A percentile compares a stretch with the other conserved stretches of the same genome.
These are phyloP conservation scores for Schizopora paradoxa DNA, from an alignment of 1,284 basidiomycete species.

Conservation along the genomic window DNA sequence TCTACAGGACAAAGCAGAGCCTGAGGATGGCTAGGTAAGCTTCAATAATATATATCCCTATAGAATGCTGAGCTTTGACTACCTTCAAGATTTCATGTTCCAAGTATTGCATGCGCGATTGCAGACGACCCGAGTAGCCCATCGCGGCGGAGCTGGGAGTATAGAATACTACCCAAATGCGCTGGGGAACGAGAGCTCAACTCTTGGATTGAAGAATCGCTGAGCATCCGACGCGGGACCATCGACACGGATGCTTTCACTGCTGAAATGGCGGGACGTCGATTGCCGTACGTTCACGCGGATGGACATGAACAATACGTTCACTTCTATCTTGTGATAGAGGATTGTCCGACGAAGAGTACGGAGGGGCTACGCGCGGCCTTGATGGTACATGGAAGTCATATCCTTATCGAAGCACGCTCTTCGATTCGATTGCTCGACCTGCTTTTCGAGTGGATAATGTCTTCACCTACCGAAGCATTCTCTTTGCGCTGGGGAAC, in stretches of 20 bases:
- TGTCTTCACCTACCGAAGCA: background rate
- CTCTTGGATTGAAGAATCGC: background rate
- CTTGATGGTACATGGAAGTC: slow-evolving; percentile 16
- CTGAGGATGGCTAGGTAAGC: too few species aligned
- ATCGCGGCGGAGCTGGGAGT: too few species aligned
- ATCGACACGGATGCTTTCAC: background rate
- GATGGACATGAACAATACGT: background rate
- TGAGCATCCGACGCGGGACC: background rate
- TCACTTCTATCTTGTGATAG: background rate
- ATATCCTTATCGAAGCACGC: slow-evolving; percentile 17
- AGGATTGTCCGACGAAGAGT: too few species aligned
- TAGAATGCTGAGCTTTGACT: too few species aligned
- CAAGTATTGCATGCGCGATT: too few species aligned
- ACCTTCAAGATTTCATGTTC: too few species aligned
- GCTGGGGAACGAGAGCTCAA: too few species aligned
- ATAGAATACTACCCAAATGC: too few species aligned
- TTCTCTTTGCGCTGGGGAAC: slow-evolving; percentile 12
- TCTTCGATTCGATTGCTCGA: slow-evolving; percentile 13
- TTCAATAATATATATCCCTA: too few species aligned
- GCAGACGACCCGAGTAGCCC: too few species aligned
- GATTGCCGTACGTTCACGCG: background rate
- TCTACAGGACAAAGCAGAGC: too few species aligned
- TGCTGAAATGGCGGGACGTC: background rate
- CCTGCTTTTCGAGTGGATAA: slow-evolving; percentile 17
- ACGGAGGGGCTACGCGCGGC: background rate